Base-by-base conservation (phyloP, 768 basidiomycete species). In the Termitomyces sp. region DNA sequence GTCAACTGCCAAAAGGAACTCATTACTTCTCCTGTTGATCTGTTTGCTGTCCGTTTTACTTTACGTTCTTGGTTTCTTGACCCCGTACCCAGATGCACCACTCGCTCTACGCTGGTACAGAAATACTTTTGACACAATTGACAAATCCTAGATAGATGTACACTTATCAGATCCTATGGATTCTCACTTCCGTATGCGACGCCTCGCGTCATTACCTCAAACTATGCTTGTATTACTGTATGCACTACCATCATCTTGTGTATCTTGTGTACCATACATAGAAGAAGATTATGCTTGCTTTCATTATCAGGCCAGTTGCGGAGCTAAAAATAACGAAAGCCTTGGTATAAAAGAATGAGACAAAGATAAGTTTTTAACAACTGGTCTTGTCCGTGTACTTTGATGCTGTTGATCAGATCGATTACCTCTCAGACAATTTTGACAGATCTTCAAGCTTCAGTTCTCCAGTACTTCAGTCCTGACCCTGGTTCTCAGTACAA, bases 181-280 rank as follows among this genome's bases (percentile, higher is more conserved):
- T 28, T 28, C 13, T 15, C 9, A 12, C 31, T 16, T 36, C 28
- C 26, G 15, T 46, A 60, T 60, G 60, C 29, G 46, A 41, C 52
- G 52, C 47, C 47, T 57, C 46, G 42, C 39, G 55, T 24, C 26
- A 51, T 47, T 60, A 51, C 34, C 41, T 42, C 37, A 18, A 28
- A 24, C 18, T 39, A 52, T 52, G 51, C 26, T 34, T 41, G 51
- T 56, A 54, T 20, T 13, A 50, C 22, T 16, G 29, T 34, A 60
- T 60, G 56, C 51, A 46, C 16, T 28, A 20, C n/a, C 13, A 34
- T 46, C 22, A 54, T 34, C 42, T 53, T 16, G 22, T 37, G 16
- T 37, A 51, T 36, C 33, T 34, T 34, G 33, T 34, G 10, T 34
- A 7, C 33, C 33, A n/a, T n/a, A n/a, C 20, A 12, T 51, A 51